A percentile compares a stretch with the other conserved stretches of the same genome.
Evolutionary conservation across 2,329 filamentous ascomycete species (phyloP).

Genomic region (Colletotrichum sp.): DNA sequence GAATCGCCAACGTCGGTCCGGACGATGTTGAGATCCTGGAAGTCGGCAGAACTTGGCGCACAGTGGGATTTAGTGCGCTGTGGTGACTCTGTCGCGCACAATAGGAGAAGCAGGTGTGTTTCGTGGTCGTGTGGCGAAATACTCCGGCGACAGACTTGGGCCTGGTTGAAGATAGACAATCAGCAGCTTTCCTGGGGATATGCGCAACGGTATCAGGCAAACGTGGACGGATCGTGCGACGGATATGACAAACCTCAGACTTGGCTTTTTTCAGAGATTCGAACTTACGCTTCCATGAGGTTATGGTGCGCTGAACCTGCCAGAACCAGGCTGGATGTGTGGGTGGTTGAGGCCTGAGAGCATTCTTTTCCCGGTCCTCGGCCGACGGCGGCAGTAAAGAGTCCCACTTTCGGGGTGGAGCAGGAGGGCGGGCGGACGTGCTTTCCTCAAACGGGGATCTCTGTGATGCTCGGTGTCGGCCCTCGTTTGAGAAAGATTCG

Average conservation of each 20-base stretch:
- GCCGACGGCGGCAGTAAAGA: not conserved
- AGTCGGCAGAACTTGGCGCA: not conserved
- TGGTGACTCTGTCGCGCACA: not conserved
- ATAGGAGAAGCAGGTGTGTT: not conserved
- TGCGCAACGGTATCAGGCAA: not conserved
- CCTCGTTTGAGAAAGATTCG: not conserved
- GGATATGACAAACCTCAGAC: not conserved
- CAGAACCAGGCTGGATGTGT: not conserved
- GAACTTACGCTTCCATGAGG: not conserved
- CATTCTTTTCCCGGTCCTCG: not conserved
- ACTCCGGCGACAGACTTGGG: not conserved
- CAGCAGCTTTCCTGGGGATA: not conserved
- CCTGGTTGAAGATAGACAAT: not conserved
- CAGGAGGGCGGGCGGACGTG: not conserved
- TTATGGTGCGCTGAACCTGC: not conserved
- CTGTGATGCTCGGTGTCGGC: not conserved
- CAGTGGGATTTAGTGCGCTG: not conserved
- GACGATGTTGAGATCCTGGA: not conserved
- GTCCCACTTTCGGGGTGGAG: not conserved
- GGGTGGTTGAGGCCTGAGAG: not conserved
- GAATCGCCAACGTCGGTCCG: not conserved
- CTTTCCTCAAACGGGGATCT: not conserved
- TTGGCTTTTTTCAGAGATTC: not conserved
- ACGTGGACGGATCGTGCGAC: not conserved
- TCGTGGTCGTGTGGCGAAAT: not conserved